phyloP scores from a whole-genome alignment of 345 rosid species.

The Nephelium lappaceum region DNA sequence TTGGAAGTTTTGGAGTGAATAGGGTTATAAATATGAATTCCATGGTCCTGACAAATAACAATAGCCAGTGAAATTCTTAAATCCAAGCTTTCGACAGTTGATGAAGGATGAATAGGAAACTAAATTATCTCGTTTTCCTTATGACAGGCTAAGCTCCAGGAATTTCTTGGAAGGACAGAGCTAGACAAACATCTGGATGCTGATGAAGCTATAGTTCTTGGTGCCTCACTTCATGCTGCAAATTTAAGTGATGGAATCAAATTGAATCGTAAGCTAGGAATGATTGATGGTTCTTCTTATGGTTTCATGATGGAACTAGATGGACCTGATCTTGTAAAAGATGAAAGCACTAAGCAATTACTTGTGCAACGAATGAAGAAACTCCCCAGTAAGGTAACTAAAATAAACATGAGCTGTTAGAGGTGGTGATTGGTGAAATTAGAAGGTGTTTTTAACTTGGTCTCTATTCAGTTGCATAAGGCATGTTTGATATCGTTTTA shows the following conservation, averaged over 20 bases:
- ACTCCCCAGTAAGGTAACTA: slow-evolving; percentile 88
- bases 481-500: no score
- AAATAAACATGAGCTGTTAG: not conserved
- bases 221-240: slow-evolving; percentile 92
- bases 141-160: slow-evolving; percentile 86
- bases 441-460: not conserved
- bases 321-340: slow-evolving; percentile 72
- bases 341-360: slow-evolving; percentile 70
- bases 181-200: slow-evolving; percentile 98
- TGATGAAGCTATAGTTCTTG: slow-evolving; percentile 98
- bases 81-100: not conserved
- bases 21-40: not conserved
- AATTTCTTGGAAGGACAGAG: slow-evolving; percentile 85
- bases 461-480: slow-evolving; percentile 16
- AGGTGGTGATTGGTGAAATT: slow-evolving; percentile 10
- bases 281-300: slow-evolving; percentile 91
- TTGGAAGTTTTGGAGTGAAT: not conserved
- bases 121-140: not conserved
- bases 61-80: not conserved
- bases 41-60: slow-evolving; percentile 5
- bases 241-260: slow-evolving; percentile 98
- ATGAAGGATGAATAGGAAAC: slow-evolving; percentile 15
- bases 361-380: slow-evolving; percentile 94
- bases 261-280: slow-evolving; percentile 92
- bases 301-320: slow-evolving; percentile 74